Evolutionary conservation across 495 filamentous ascomycete genomes (phyloP), one percentile per base, ranked within the genome.

Genomic region (Pseudotulostoma volvatum): DNA sequence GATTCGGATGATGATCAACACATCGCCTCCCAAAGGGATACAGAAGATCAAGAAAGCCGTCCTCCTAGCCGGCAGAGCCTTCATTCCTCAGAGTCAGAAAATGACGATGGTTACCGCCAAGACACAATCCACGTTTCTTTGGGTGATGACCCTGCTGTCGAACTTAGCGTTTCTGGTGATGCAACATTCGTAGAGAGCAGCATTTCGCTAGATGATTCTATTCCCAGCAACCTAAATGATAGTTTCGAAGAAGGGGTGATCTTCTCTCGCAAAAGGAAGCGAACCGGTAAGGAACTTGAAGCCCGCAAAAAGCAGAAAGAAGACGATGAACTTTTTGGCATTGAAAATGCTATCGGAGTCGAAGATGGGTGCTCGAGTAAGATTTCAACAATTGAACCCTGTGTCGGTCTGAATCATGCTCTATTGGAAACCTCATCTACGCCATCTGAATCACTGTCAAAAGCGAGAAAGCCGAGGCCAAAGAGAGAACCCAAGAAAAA

Each of bases 11-110:
- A 76, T 40, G 70, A 73, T 9, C 59, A 58, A 36, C 53, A 63
- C 21, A 71, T 61, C 14, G 77, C 80, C 19, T 54, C 77, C 17
- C 71, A 67, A 4, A 62, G 75, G 34, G 82, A 90, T 46, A 84
- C 77, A 0, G 83, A 88, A 50, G 84, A 90, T 40, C 73, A 74
- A 35, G 85, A 88, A 34, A 92, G 84, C 40, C 67, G 83, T 13
- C 78, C 84, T 11, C 61, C 76, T 9, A 93, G 85, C 52, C 78
- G 80, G 8, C 74, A 82, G 66, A 81, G 76, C 47, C 73, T 75
- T 19, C 73, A 68, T 25, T 72, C 76, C 20, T 77, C 78, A 16
- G 66, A 55, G 1, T 74, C 68, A 14, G 80, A 84, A 44, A 68
- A 66, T 44, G 61, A 67, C 28, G 74, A 84, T 19, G 78, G 66